A percentile compares a stretch with the other conserved stretches of the same genome.
These are phyloP conservation scores for Pyrrhoderma noxium DNA, from an alignment of 1,284 basidiomycete species.

Conservation along the genomic window DNA sequence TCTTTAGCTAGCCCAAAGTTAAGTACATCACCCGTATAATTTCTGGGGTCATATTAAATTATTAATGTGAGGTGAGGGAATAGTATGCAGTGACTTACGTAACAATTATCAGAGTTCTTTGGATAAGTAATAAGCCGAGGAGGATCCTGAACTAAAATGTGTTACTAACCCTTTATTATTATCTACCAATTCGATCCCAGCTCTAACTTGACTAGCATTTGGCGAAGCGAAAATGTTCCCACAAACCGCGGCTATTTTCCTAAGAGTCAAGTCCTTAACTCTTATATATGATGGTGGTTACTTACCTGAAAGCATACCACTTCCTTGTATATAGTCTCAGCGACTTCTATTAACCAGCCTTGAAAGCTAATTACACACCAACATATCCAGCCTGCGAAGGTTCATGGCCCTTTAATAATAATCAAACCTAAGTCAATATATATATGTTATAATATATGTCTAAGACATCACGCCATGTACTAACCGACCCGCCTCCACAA, in stretches of 20 bases:
- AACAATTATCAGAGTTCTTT: slow-evolving; percentile 74
- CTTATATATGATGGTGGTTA: not conserved
- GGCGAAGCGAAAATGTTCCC: slow-evolving; percentile 88
- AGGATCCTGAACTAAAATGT: slow-evolving; percentile 7
- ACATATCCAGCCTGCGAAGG: slow-evolving; percentile 82
- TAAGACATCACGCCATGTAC: too few relatives aligned
- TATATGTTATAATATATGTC: too few relatives aligned
- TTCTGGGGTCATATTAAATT: slow-evolving; percentile 38
- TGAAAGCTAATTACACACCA: slow-evolving; percentile 35
- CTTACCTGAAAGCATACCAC: slow-evolving; percentile 71
- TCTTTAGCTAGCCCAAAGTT: slow-evolving; percentile 93
- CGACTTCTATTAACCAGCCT: not conserved
- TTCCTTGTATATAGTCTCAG: slow-evolving; percentile 36
- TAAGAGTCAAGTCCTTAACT: not conserved
- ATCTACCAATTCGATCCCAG: slow-evolving; percentile 72
- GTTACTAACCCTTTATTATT: slow-evolving; percentile 65
- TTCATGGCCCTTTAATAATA: slow-evolving; percentile 61
- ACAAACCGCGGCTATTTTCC: slow-evolving; percentile 62
- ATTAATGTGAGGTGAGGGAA: slow-evolving; percentile 48
- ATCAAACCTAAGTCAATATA: too few relatives aligned
- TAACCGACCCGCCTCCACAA: slow-evolving; percentile 74
- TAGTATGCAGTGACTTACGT: slow-evolving; percentile 67
- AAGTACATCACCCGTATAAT: slow-evolving; percentile 85
- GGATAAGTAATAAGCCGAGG: slow-evolving; percentile 13
- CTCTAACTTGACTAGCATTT: slow-evolving; percentile 73